A percentile compares a stretch with the other conserved stretches of the same genome.
Evolutionary conservation across 352 stramenopile species (phyloP).

Genomic region (Globisporangium acanthophoron): DNA sequence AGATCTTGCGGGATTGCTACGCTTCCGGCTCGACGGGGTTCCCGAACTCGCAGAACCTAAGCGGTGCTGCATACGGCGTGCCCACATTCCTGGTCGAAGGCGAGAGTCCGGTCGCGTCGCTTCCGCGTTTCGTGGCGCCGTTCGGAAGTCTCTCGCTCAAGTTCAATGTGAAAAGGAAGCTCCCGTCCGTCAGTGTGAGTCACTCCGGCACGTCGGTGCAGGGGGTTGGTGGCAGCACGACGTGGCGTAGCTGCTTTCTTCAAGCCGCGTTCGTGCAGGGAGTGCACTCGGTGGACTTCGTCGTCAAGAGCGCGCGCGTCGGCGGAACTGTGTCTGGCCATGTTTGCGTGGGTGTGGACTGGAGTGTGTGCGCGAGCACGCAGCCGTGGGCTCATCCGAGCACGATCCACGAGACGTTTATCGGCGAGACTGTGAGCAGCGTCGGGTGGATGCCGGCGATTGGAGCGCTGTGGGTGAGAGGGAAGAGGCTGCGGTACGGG

Average conservation of each 20-base stretch:
- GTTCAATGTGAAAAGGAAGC: constrained; percentile 65
- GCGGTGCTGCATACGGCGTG: constrained; percentile 76
- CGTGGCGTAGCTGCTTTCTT: constrained; percentile 65
- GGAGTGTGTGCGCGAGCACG: constrained; percentile 18
- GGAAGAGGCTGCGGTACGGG: constrained; percentile 48
- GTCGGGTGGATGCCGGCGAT: constrained; percentile 86
- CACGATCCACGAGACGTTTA: constrained; percentile 27
- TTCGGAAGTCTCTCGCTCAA: constrained; percentile 48
- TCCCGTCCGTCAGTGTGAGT: constrained; percentile 53
- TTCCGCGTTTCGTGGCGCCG: constrained; percentile 55
- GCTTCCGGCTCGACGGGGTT: constrained; percentile 77
- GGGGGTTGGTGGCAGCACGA: constrained; percentile 38
- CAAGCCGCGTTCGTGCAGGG: constrained; percentile 57
- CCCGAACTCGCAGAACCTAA: constrained; percentile 84
- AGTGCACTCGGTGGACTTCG: constrained; percentile 72
- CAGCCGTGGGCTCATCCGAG: constrained; percentile 1
- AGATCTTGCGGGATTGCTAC: constrained; percentile 84
- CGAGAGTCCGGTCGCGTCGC: constrained; percentile 54
- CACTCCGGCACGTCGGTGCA: constrained; percentile 68
- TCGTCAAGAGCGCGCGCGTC: constrained; percentile 62
- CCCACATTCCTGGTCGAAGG: constrained; percentile 82
- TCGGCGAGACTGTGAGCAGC: constrained; percentile 43
- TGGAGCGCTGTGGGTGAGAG: constrained; percentile 66
- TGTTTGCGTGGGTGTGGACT: constrained; percentile 73
- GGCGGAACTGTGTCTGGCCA: constrained; percentile 65